Percentiles rank a stretch among this genome's conserved stretches.
These are phyloP conservation scores for Schoenoplectus triqueter DNA, from an alignment of 202 grass and related monocot genomes.

Conservation along the genomic window DNA sequence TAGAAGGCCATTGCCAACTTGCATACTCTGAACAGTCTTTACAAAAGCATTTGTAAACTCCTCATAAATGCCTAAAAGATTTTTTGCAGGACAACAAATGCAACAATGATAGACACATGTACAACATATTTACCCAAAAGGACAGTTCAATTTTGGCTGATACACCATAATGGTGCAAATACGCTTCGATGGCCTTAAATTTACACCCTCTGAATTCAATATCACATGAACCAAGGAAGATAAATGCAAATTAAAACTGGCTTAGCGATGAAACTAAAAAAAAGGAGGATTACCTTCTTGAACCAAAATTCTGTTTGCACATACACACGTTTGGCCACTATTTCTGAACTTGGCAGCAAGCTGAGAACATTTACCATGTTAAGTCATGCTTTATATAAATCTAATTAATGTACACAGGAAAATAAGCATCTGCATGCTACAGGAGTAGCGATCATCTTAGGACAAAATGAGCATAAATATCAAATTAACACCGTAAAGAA, in stretches of 20 bases:
- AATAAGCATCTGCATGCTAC: constrained; percentile 1
- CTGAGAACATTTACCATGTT: constrained; percentile 48
- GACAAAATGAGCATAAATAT: constrained; percentile 16
- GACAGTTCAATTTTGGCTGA: not conserved
- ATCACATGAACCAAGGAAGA: constrained; percentile 42
- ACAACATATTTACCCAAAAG: not conserved
- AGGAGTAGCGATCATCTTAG: not conserved
- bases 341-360: constrained; percentile 98
- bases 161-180: constrained; percentile 12
- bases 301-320: constrained; percentile 96
- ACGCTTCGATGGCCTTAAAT: not conserved
- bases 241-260: constrained; percentile 5
- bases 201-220: not conserved
- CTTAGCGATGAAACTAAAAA: not conserved
- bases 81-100: constrained; percentile 8
- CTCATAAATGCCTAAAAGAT: constrained; percentile 79
- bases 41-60: constrained; percentile 90
- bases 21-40: constrained; percentile 89
- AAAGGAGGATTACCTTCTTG: constrained; percentile 73
- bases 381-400: constrained; percentile 9
- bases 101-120: not conserved
- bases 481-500: not conserved
- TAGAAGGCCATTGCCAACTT: constrained; percentile 87
- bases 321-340: constrained; percentile 96
- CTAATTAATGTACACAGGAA: not conserved